These are phyloP conservation scores for Epichloe coenophiala DNA, from an alignment of 2,329 filamentous ascomycete genomes.

Conservation along the genomic window DNA sequence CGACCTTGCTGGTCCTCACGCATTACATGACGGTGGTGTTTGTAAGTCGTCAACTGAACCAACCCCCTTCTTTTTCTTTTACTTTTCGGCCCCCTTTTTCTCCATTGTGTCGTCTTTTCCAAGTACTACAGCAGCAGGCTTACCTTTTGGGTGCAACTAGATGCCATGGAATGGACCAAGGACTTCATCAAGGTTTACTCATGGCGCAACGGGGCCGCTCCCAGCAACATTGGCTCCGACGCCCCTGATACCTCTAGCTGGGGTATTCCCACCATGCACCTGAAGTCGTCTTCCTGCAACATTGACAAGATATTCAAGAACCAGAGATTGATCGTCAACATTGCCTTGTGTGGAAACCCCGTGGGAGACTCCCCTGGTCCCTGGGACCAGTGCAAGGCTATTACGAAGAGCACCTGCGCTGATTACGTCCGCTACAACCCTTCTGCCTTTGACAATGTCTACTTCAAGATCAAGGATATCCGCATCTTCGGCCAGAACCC, in stretches of 20 bases:
- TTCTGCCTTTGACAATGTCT: slow-evolving; percentile 21
- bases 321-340: slow-evolving; percentile 63
- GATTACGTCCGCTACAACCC: slow-evolving; percentile 25
- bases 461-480: slow-evolving; percentile 33
- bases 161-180: slow-evolving; percentile 28
- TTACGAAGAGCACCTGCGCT: slow-evolving; percentile 17
- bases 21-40: slow-evolving; percentile 23
- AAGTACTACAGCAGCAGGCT: background rate
- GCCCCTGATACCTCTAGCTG: slow-evolving; percentile 49
- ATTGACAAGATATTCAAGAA: slow-evolving; percentile 48
- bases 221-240: slow-evolving; percentile 21
- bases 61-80: too few relatives aligned
- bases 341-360: slow-evolving; percentile 61
- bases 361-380: slow-evolving; percentile 19
- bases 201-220: slow-evolving; percentile 20
- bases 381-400: slow-evolving; percentile 13
- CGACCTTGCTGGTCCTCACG: slow-evolving; percentile 26
- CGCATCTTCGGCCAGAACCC: slow-evolving; percentile 15
- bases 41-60: slow-evolving; percentile 20
- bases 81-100: too few relatives aligned
- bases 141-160: slow-evolving; percentile 10
- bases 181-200: slow-evolving; percentile 28
- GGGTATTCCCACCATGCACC: slow-evolving; percentile 49
- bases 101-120: too few relatives aligned
- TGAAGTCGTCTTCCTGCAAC: slow-evolving; percentile 46